Evolutionary conservation across 2,329 filamentous ascomycete genomes (phyloP), one percentile per base, ranked within the genome.

Genomic region (Waltergamsia citrina): DNA sequence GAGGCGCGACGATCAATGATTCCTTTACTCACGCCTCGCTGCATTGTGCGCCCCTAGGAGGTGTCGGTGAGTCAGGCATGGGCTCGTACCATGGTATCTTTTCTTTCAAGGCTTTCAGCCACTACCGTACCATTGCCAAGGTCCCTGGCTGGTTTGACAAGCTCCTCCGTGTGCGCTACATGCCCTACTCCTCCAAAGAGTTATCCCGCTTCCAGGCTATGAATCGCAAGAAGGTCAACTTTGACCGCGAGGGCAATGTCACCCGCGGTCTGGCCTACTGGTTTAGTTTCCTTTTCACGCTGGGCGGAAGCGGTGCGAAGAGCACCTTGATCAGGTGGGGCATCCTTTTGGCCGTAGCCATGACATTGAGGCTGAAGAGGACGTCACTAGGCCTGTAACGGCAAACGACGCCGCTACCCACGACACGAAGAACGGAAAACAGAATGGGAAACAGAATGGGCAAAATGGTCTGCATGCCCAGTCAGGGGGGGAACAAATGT

Each of bases 151-250:
- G 59, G 60, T 43, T 51, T 23, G 59, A 63, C 20, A 41, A 59
- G 25, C 49, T 86, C 39, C 61, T 90, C 44, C 68, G 71, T 38
- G 65, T 85, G 34, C 72, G 85, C 40, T 82, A 82, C 59, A 71
- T 78, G 60, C 78, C 78, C 3, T 81, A 78, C 54, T 56, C 59
- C 23, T 52, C 52, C 45, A 49, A 46, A 12, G 54, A 70, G 41
- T 59, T 75, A 37, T 53, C 57, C 29, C 56, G 64, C 31, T 56
- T 70, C 40, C 46, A 60, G 32, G 51, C 54, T 28, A 51, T 73
- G 43, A 60, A 62, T 32, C 44, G 46, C 15, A 38, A 50, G 41
- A 68, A 62, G 50, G 73, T 76, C 41, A 65, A 76, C 53, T 82
- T 82, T 50, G 73, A 79, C 53, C 71, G 78, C 45, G 54, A 69